Percentiles rank a stretch among this genome's conserved stretches.
These are phyloP conservation scores for Stereocaulon alpinum DNA, from an alignment of 495 filamentous ascomycete genomes.

Conservation along the genomic window DNA sequence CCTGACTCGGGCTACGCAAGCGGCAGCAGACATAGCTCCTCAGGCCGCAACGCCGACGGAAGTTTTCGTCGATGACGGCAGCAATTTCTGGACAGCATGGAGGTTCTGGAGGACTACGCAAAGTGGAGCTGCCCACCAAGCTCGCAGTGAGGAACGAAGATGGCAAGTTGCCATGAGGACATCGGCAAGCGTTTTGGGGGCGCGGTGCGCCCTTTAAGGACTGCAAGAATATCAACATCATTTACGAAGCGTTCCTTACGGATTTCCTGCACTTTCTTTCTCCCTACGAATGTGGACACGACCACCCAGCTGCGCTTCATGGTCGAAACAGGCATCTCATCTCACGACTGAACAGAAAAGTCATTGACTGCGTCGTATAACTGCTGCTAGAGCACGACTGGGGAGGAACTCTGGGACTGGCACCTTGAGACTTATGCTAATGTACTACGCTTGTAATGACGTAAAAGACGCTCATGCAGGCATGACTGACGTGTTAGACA, in stretches of 20 bases:
- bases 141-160: slow-evolving; percentile 18
- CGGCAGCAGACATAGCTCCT: slow-evolving; percentile 18
- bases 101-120: slow-evolving; percentile 22
- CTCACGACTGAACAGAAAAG: neutral
- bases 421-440: neutral
- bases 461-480: slow-evolving; percentile 11
- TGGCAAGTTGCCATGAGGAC: slow-evolving; percentile 18
- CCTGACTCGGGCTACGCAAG: slow-evolving; percentile 48
- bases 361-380: slow-evolving; percentile 10
- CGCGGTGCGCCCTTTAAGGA: slow-evolving; percentile 16
- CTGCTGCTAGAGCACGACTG: slow-evolving; percentile 5
- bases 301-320: slow-evolving; percentile 10
- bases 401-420: slow-evolving; percentile 9
- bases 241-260: neutral
- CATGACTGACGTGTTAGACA: neutral
- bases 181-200: slow-evolving; percentile 19
- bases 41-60: slow-evolving; percentile 16
- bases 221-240: neutral
- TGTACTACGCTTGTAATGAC: neutral
- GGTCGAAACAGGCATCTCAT: neutral
- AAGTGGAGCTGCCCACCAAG: slow-evolving; percentile 16
- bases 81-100: slow-evolving; percentile 19
- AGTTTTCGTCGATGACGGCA: slow-evolving; percentile 23
- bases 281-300: slow-evolving; percentile 2
- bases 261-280: slow-evolving; percentile 1